Percentiles rank a stretch among this genome's conserved stretches.
These are phyloP conservation scores for Lentinus brumalis DNA, from an alignment of 768 basidiomycete species.

Conservation along the genomic window DNA sequence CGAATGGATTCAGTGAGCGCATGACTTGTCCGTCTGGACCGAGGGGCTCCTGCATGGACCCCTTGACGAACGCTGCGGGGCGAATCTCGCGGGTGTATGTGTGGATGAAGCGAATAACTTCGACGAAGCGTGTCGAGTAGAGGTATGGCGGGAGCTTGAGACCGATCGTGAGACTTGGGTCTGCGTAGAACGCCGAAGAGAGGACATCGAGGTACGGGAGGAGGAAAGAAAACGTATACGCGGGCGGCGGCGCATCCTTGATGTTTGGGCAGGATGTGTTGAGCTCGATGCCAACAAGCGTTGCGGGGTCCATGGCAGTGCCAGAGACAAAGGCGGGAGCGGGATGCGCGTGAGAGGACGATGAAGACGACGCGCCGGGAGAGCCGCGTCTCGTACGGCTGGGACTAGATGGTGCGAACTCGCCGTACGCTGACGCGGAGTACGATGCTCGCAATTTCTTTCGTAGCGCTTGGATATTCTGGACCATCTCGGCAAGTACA, in stretches of 20 bases:
- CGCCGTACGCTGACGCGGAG: constrained; percentile 9
- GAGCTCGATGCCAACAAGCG: constrained; percentile 71
- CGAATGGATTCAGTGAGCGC: constrained; percentile 48
- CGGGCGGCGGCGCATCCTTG: constrained; percentile 55
- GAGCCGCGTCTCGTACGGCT: constrained; percentile 6
- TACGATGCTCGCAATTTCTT: constrained; percentile 27
- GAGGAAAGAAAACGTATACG: constrained; percentile 60
- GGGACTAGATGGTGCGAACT: constrained; percentile 12
- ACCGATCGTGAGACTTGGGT: constrained; percentile 64
- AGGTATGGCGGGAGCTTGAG: constrained; percentile 82
- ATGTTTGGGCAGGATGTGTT: constrained; percentile 90
- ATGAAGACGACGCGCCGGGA: constrained; percentile 5
- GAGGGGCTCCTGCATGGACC: constrained; percentile 1
- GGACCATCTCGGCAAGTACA: constrained; percentile 57
- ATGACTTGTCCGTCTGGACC: constrained; percentile 6
- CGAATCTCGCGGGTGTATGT: constrained; percentile 35
- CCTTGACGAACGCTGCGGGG: constrained; percentile 13
- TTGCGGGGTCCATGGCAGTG: constrained; percentile 27
- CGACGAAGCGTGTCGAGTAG: constrained; percentile 58
- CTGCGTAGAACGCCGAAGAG: constrained; percentile 47
- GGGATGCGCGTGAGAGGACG: constrained; percentile 31
- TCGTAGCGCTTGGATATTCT: constrained; percentile 63
- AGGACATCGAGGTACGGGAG: constrained; percentile 57
- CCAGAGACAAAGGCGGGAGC: constrained; percentile 7
- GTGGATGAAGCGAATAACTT: constrained; percentile 50